Percentiles rank a stretch among this genome's conserved stretches.
These are phyloP conservation scores for Kodamaea neixiangensis DNA, from an alignment of 805 yeast genomes.

Conservation along the genomic window DNA sequence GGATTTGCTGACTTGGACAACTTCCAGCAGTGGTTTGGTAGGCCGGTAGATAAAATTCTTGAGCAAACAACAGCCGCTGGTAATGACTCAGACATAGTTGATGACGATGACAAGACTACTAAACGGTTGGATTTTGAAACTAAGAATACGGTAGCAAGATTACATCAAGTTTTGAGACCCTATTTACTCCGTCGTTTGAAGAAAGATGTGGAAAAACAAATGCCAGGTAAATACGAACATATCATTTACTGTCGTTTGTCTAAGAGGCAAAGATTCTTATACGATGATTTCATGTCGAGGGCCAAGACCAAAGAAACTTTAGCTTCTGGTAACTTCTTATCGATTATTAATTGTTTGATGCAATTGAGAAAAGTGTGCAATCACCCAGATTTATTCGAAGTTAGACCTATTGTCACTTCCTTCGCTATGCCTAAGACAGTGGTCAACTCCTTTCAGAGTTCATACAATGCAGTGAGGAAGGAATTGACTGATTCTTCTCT, in stretches of 20 bases:
- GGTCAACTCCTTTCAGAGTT: constrained; percentile 43
- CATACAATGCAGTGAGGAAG: constrained; percentile 27
- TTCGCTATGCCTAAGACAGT: constrained; percentile 73
- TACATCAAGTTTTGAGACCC: constrained; percentile 93
- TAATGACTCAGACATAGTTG: constrained; percentile 43
- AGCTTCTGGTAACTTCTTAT: constrained; percentile 90
- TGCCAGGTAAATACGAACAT: constrained; percentile 98
- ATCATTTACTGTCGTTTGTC: constrained; percentile 89
- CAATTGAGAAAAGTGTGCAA: constrained; percentile 96
- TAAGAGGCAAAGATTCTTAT: constrained; percentile 85
- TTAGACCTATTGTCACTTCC: constrained; percentile 90
- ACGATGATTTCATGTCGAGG: constrained; percentile 96
- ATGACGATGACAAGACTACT: constrained; percentile 38
- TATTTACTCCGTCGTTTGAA: constrained; percentile 87
- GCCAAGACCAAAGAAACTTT: constrained; percentile 94
- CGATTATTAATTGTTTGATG: constrained; percentile 96
- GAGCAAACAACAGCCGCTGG: constrained; percentile 54
- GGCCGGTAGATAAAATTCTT: constrained; percentile 89
- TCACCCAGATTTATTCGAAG: constrained; percentile 96
- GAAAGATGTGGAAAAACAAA: constrained; percentile 96
- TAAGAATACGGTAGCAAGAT: constrained; percentile 75
- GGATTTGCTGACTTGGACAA: constrained; percentile 96
- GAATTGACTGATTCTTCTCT: constrained; percentile 19
- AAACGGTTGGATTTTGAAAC: constrained; percentile 70
- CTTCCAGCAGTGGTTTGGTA: constrained; percentile 98